phyloP scores from a whole-genome alignment of 345 rosid genomes.

The Populus nigra region DNA sequence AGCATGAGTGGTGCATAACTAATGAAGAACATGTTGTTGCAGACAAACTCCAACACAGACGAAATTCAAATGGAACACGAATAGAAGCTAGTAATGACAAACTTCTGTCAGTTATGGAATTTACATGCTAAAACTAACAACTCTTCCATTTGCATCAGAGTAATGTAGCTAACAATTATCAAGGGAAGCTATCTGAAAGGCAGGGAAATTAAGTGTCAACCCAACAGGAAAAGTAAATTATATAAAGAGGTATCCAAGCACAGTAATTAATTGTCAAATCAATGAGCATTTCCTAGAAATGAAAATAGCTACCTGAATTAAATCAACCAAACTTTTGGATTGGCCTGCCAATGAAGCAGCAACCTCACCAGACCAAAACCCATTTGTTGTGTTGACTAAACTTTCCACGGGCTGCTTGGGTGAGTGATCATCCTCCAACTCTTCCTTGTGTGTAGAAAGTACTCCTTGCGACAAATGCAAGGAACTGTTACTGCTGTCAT shows the following conservation, averaged over 20 bases:
- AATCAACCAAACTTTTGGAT: conserved; percentile 30
- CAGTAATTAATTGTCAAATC: not conserved
- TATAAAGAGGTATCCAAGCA: not conserved
- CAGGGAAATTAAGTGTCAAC: not conserved
- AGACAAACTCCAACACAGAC: not conserved
- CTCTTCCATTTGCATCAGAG: not conserved
- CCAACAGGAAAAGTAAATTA: not conserved
- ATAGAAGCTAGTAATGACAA: not conserved
- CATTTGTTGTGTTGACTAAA: conserved; percentile 21
- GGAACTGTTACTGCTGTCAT: conserved; percentile 25
- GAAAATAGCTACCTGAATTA: conserved; percentile 37
- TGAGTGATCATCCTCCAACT: conserved; percentile 46
- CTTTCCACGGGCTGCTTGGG: conserved; percentile 26
- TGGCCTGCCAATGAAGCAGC: conserved; percentile 23
- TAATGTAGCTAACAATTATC: not conserved
- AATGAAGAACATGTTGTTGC: not conserved
- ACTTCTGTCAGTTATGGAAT: not conserved
- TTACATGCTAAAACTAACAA: not conserved
- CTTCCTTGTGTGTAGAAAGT: conserved; percentile 64
- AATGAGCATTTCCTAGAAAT: not conserved
- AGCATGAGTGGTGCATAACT: not conserved
- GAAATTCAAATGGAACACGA: not conserved
- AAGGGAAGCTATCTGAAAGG: not conserved
- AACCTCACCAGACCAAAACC: conserved; percentile 24
- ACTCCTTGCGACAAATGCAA: conserved; percentile 32